Base-by-base conservation (phyloP, 2,329 filamentous ascomycete species). In the Fusarium sp. region DNA sequence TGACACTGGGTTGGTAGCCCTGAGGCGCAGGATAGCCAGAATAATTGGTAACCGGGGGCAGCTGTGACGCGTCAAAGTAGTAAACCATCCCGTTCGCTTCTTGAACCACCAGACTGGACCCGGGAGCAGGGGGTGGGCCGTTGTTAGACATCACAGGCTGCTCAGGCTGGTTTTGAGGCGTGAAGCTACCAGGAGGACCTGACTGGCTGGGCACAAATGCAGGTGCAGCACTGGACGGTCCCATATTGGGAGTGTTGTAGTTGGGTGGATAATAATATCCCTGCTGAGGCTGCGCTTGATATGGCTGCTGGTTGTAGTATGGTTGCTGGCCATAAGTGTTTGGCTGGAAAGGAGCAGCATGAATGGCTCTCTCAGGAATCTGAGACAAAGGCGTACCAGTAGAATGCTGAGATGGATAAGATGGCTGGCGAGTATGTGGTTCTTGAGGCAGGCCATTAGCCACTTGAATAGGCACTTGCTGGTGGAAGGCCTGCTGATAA, bases 21-120 rank as follows among this genome's bases (percentile, higher is more conserved):
- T 86, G 88, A 44, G 86, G 81, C 12, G 86, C 79, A 62, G 86
- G 84, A 71, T 87, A 89, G 2, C 83, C 65, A 36, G 85, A 83
- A 73, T 89, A 89, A 26, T 81, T 77, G 55, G 84, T 80, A 72
- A 89, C 84, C 2, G 88, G 84, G 32, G 89, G 85, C 54, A 95
- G 85, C 79, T 95, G 92, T n/a, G 91, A 88, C 13, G 94, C 88
- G 79, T 97, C 93, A 78, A 95, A 95, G 81, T 98, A 99, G 82
- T 97, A 98, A 2, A 98, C 95, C 89, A 97, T 98, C 70, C 96
- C 96, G 76, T 98, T 97, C 73, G 92, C 91, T 84, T 98, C 96
- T 81, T 98, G 95, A 1, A 94, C 94, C 54, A 92, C 89, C 47
- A 90, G 81, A 72, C 86, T 89, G 24, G 85, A 78, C 36, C 79